These are phyloP conservation scores for Penicillium sp. DNA, from an alignment of 2,329 filamentous ascomycete species.

Conservation along the genomic window DNA sequence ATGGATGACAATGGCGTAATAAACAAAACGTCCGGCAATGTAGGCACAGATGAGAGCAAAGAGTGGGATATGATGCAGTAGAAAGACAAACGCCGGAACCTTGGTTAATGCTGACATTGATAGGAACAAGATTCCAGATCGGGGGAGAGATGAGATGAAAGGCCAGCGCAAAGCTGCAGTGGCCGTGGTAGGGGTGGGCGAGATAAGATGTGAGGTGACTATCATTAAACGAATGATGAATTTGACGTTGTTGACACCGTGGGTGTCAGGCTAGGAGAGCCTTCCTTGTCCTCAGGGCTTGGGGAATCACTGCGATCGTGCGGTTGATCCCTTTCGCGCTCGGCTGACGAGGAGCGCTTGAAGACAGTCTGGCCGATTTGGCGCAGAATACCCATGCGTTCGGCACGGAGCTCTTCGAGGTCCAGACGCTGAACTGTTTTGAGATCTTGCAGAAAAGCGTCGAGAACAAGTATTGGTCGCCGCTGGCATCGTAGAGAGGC, in stretches of 20 bases:
- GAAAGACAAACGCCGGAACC: slow-evolving; percentile 12
- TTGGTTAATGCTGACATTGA: slow-evolving; percentile 7
- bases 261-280: slow-evolving; percentile 37
- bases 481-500: slow-evolving; percentile 81
- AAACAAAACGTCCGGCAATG: slow-evolving; percentile 17
- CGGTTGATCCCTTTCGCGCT: slow-evolving; percentile 36
- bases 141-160: neutral
- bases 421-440: slow-evolving; percentile 52
- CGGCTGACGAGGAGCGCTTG: slow-evolving; percentile 43
- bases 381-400: slow-evolving; percentile 44
- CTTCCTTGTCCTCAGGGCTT: slow-evolving; percentile 36
- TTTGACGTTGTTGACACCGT: slow-evolving; percentile 39
- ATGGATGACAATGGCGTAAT: slow-evolving; percentile 23
- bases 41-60: slow-evolving; percentile 17
- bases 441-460: slow-evolving; percentile 89
- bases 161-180: neutral
- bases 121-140: neutral
- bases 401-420: slow-evolving; percentile 41
- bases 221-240: slow-evolving; percentile 32
- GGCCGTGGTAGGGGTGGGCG: slow-evolving; percentile 1
- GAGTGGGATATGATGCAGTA: slow-evolving; percentile 18
- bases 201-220: neutral
- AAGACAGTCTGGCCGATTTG: slow-evolving; percentile 48
- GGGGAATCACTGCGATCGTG: slow-evolving; percentile 32
- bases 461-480: slow-evolving; percentile 91